phyloP scores from a whole-genome alignment of 2,329 filamentous ascomycete species.

The Penicillium nordicum region DNA sequence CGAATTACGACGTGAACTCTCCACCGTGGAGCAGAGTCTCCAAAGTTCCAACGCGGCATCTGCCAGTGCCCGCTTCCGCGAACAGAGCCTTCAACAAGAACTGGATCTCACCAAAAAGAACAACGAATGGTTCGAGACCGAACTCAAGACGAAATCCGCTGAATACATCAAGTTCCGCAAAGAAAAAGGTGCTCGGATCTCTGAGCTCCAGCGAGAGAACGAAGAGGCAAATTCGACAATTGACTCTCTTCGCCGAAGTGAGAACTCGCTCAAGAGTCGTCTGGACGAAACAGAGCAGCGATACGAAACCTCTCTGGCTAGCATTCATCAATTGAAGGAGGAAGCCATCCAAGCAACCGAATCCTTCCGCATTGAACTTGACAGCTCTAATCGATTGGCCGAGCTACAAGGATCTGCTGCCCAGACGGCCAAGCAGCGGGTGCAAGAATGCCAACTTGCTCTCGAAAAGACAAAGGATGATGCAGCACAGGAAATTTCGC shows the following conservation, averaged over 20 bases:
- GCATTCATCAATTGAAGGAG: constrained; percentile 82
- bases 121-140: constrained; percentile 88
- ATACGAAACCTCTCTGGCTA: constrained; percentile 76
- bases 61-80: constrained; percentile 80
- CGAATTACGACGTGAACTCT: constrained; percentile 77
- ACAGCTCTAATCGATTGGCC: constrained; percentile 74
- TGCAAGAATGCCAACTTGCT: constrained; percentile 56
- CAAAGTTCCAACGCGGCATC: constrained; percentile 77
- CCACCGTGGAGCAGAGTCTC: constrained; percentile 74
- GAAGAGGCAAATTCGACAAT: constrained; percentile 77
- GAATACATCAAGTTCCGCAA: constrained; percentile 90
- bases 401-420: constrained; percentile 64
- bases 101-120: constrained; percentile 83
- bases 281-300: constrained; percentile 82
- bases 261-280: constrained; percentile 74
- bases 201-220: constrained; percentile 81
- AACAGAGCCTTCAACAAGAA: constrained; percentile 86
- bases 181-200: constrained; percentile 86
- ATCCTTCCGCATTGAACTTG: constrained; percentile 80
- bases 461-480: constrained; percentile 60
- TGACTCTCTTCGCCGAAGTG: constrained; percentile 73
- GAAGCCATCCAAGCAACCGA: constrained; percentile 78
- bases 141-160: constrained; percentile 83
- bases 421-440: constrained; percentile 57
- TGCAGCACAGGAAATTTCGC: constrained; percentile 57